Evolutionary conservation across 1,284 basidiomycete genomes (phyloP), one percentile per base, ranked within the genome.

Genomic region (Ustanciosporium gigantosporum): DNA sequence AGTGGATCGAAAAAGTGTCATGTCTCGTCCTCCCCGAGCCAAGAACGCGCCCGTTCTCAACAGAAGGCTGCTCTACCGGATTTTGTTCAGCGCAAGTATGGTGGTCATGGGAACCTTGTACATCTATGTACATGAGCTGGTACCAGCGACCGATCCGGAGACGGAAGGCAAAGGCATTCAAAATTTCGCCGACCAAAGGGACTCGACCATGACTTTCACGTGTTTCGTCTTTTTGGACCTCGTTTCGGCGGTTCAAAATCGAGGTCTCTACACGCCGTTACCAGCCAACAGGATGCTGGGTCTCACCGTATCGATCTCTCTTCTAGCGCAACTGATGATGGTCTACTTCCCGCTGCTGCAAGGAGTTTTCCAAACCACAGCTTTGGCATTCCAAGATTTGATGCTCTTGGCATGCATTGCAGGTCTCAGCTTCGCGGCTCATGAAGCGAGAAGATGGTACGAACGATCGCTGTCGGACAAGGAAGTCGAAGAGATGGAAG

Each of bases 151-250:
- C 6, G 58, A 62, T 17, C 43, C 68, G 5, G 66, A 61, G 11
- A 31, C 29, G 7, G 36, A 21, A 7, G 19, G 19, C 36, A 22
- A 9, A 11, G 8, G 11, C 9, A 6, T 6, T 13, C 9, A 8
- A 5, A 19, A 22, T 6, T 8, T 56, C 6, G 60, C 49, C 11
- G 59, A 68, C 41, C 55, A 52, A 36, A 31, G 64, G 9, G 60
- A 60, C 29, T 61, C 60, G 15, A 69, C 62, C 11, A 57, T 68
- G 56, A 97, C 93, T 4, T 98, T 98, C 78, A 90, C 91, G 15
- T 88, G 86, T 74, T 97, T 97, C 79, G 94, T 98, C 48, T 89
- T 97, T 82, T 86, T 98, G 51, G 94, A 97, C 79, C 85, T 98
- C 31, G 89, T 91, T 2, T 94, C 91, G 19, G 94, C 94, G 0